Conservation (phyloP, 2,329 filamentous ascomycete genomes). For the Penicillium polonicum region DNA sequence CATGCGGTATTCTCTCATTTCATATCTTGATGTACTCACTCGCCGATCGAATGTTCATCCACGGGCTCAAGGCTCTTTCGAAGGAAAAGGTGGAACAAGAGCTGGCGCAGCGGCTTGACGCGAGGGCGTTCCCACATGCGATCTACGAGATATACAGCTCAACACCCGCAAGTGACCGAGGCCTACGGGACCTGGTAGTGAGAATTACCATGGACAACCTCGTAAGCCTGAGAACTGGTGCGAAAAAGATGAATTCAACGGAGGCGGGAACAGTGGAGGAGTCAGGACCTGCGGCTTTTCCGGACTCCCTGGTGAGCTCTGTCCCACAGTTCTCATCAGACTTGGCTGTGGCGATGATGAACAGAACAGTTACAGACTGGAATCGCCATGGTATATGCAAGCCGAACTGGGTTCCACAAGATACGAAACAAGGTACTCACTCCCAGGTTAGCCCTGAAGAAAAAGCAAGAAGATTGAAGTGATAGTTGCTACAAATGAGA, state of each 20-base stretch:
- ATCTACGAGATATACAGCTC: neutral
- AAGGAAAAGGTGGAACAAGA: neutral
- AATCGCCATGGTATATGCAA: neutral
- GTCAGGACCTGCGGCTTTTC: neutral
- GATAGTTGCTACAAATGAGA: neutral
- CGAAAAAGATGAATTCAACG: neutral
- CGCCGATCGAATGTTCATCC: neutral
- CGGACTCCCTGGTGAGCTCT: neutral
- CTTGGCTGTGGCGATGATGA: neutral
- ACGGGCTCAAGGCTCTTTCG: neutral
- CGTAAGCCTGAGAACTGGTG: neutral
- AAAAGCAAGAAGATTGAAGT: neutral
- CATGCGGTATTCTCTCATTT: neutral
- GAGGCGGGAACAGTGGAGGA: neutral
- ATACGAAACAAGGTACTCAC: neutral
- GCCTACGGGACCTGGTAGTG: neutral
- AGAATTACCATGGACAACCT: neutral
- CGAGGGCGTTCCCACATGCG: neutral
- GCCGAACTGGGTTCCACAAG: neutral
- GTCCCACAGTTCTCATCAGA: neutral
- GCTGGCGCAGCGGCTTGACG: neutral
- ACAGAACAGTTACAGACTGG: neutral
- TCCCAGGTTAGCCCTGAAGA: neutral
- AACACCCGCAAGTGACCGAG: neutral
- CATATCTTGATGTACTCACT: slow-evolving; percentile 1